Evolutionary conservation across 805 yeast species (phyloP).

Genomic region (Kuraishia floccosa): DNA sequence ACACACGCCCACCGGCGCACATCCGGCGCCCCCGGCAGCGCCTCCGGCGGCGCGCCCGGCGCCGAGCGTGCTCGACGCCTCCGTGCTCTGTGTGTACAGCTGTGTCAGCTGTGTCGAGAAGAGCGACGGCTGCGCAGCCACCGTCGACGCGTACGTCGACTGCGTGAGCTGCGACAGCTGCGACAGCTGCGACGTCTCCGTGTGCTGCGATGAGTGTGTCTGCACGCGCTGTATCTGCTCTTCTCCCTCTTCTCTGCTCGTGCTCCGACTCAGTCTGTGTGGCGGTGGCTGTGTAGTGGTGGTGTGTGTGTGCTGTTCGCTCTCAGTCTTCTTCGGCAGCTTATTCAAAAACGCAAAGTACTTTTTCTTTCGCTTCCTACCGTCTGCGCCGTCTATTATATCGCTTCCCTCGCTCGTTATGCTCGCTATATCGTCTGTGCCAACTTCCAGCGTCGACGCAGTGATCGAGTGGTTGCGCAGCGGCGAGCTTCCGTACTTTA

Average conservation of each 20-base stretch:
- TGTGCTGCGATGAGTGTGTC: background rate
- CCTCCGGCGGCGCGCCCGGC: background rate
- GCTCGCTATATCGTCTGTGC: slow-evolving; percentile 2
- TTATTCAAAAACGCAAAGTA: slow-evolving; percentile 2
- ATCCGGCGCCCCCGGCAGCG: background rate
- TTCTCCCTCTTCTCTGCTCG: too few relatives aligned
- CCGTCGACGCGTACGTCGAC: background rate
- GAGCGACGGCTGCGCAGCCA: background rate
- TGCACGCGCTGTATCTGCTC: too few relatives aligned
- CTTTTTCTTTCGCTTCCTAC: background rate
- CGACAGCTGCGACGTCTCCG: background rate
- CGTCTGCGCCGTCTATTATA: background rate
- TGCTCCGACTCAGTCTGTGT: too few relatives aligned
- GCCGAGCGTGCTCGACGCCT: background rate
- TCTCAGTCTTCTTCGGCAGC: background rate
- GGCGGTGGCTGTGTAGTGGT: background rate
- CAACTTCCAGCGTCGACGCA: slow-evolving; percentile 2
- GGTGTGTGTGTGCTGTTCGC: background rate
- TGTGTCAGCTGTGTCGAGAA: background rate
- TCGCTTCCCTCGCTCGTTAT: background rate
- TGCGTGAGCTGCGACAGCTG: background rate
- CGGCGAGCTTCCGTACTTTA: slow-evolving; percentile 3
- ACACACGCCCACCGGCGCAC: too few relatives aligned
- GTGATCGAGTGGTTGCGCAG: slow-evolving; percentile 2
- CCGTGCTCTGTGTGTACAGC: slow-evolving; percentile 1